phyloP scores from a whole-genome alignment of 495 filamentous ascomycete species.

The Patellaria atrata region DNA sequence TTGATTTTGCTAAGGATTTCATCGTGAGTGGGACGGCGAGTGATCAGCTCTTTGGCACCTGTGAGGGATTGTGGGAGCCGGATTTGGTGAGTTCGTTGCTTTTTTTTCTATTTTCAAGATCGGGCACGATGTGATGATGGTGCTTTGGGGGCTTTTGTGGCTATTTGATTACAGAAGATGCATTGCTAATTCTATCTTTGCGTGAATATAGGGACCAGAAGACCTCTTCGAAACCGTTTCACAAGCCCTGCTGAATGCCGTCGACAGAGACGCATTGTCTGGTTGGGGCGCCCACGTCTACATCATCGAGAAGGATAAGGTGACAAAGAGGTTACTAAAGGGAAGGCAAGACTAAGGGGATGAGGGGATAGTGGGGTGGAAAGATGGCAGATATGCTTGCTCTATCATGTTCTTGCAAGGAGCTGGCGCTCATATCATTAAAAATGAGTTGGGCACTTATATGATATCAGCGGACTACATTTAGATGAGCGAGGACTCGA shows the following conservation, averaged over 20 bases:
- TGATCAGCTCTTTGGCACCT: constrained; percentile 96
- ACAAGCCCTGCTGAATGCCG: constrained; percentile 87
- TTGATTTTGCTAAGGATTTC: constrained; percentile 98
- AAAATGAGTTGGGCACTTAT: too few species aligned
- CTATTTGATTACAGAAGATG: background rate
- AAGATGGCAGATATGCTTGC: too few species aligned
- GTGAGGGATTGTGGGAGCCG: constrained; percentile 96
- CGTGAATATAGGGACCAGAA: constrained; percentile 61
- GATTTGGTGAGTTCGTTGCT: constrained; percentile 52
- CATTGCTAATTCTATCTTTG: background rate
- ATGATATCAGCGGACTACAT: too few species aligned
- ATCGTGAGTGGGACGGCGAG: constrained; percentile 93
- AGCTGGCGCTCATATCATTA: too few species aligned
- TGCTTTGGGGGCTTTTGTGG: background rate
- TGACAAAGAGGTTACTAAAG: constrained; percentile 95
- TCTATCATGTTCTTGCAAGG: too few species aligned
- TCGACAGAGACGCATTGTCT: constrained; percentile 89
- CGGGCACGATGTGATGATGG: background rate
- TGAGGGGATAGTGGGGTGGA: background rate
- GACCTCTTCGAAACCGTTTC: constrained; percentile 98
- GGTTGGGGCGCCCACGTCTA: constrained; percentile 98
- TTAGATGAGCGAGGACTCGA: too few species aligned
- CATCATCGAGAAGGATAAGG: constrained; percentile 99
- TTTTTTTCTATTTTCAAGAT: background rate
- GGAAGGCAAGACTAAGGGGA: constrained; percentile 51